phyloP scores from a whole-genome alignment of 2,329 filamentous ascomycete genomes.

The Dactylella cylindrospora region DNA sequence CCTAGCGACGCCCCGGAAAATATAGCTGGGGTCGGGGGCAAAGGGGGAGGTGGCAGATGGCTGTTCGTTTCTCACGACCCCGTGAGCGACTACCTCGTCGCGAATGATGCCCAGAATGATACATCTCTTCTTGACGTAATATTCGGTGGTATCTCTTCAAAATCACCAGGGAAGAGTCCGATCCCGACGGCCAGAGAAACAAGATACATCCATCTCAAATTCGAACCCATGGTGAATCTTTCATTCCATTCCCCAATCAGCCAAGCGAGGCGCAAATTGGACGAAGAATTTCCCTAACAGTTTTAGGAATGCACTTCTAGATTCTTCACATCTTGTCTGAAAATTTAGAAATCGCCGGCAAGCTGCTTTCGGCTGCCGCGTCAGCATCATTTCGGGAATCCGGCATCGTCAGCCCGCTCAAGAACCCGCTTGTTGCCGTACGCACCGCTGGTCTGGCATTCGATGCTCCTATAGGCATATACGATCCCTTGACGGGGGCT shows the following conservation, averaged over 20 bases:
- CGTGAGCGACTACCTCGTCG: slow-evolving; percentile 51
- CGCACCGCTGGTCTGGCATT: slow-evolving; percentile 79
- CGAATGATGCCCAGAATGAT: slow-evolving; percentile 47
- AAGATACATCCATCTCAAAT: slow-evolving; percentile 78
- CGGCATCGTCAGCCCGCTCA: slow-evolving; percentile 67
- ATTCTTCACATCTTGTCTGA: slow-evolving; percentile 85
- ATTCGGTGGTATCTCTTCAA: slow-evolving; percentile 47
- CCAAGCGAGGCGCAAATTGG: slow-evolving; percentile 5
- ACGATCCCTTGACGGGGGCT: slow-evolving; percentile 47
- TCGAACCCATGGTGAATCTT: slow-evolving; percentile 81
- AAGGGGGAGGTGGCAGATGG: slow-evolving; percentile 82
- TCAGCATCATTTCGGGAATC: slow-evolving; percentile 87
- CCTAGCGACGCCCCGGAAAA: background rate
- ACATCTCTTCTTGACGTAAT: slow-evolving; percentile 54
- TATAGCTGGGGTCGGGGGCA: slow-evolving; percentile 70
- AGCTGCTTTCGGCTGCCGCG: slow-evolving; percentile 72
- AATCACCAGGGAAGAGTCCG: slow-evolving; percentile 26
- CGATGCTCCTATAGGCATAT: slow-evolving; percentile 73
- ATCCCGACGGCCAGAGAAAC: slow-evolving; percentile 47
- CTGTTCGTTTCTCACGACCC: slow-evolving; percentile 84
- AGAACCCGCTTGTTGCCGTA: slow-evolving; percentile 77
- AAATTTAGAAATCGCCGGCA: slow-evolving; percentile 72
- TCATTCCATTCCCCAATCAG: background rate
- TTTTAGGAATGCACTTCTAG: slow-evolving; percentile 59
- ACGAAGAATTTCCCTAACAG: too few relatives aligned